Conservation (phyloP, 1,284 basidiomycete species). For the Ceratobasidium sp. region DNA sequence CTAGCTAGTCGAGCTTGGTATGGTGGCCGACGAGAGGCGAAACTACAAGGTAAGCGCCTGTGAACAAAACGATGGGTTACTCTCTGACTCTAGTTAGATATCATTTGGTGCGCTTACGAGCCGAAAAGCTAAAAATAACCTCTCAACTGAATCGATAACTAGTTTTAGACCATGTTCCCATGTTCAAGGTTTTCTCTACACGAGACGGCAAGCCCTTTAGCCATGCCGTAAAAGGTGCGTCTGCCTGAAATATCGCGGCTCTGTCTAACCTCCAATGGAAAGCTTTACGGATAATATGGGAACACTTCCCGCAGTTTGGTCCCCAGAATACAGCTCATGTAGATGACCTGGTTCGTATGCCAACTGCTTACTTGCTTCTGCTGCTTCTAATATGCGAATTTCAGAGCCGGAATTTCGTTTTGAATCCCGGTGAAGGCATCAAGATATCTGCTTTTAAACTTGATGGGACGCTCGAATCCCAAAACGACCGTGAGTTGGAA, state of each 20-base stretch:
- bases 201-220: constrained; percentile 75
- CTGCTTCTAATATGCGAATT: constrained; percentile 9
- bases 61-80: constrained; percentile 1
- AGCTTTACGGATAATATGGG: constrained; percentile 86
- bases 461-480: constrained; percentile 65
- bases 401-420: constrained; percentile 81
- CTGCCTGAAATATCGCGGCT: neutral
- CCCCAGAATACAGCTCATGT: constrained; percentile 80
- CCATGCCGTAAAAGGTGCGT: constrained; percentile 67
- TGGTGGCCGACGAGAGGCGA: constrained; percentile 69
- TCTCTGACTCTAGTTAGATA: constrained; percentile 52
- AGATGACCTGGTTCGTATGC: constrained; percentile 70
- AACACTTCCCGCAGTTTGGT: constrained; percentile 73
- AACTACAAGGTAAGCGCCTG: constrained; percentile 66
- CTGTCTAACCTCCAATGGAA: constrained; percentile 46
- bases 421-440: constrained; percentile 83
- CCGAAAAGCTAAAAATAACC: neutral
- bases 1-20: constrained; percentile 76
- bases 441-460: constrained; percentile 84
- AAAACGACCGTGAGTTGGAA: constrained; percentile 69
- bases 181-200: constrained; percentile 86
- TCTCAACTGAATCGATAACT: constrained; percentile 43
- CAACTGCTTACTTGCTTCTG: constrained; percentile 9
- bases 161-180: constrained; percentile 84
- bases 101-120: constrained; percentile 58